Evolutionary conservation across 148 eudicot genomes (phyloP).

Genomic region (Spergularia bocconei): DNA sequence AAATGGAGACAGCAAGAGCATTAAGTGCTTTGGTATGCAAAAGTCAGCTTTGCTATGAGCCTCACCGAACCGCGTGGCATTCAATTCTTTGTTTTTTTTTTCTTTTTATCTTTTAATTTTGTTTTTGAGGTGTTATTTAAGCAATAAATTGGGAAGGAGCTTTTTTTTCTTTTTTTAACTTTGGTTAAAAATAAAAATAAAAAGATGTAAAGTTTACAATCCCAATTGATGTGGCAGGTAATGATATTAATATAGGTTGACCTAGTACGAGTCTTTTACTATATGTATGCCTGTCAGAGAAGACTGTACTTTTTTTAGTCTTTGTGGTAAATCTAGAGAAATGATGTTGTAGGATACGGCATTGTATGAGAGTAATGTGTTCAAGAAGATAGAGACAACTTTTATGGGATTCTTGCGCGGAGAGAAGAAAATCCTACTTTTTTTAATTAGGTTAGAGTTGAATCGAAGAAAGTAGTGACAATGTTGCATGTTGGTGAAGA

Average conservation of each 20-base stretch:
- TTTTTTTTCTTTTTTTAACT: background rate
- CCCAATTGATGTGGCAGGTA: background rate
- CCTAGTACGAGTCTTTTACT: background rate
- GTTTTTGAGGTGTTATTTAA: background rate
- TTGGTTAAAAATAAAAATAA: background rate
- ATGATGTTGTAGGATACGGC: no score
- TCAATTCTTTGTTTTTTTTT: conserved; percentile 22
- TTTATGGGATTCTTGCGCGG: no score
- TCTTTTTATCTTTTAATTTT: background rate
- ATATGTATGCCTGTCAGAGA: background rate
- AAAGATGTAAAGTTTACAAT: background rate
- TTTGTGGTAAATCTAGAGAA: no score
- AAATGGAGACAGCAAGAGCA: conserved; percentile 41
- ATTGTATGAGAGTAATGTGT: no score
- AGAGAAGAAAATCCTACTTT: no score
- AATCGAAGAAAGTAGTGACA: no score
- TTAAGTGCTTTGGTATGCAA: conserved; percentile 27
- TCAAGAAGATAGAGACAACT: no score
- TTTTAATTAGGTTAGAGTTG: no score
- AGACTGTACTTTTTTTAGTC: no score
- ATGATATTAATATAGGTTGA: background rate
- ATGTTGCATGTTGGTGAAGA: no score
- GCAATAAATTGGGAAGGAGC: background rate
- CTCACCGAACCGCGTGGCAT: conserved; percentile 49
- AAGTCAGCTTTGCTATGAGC: conserved; percentile 38